A percentile compares a stretch with the other conserved stretches of the same genome.
Conservation (phyloP, 257 asterid genomes). For the Mentha longifolia region DNA sequence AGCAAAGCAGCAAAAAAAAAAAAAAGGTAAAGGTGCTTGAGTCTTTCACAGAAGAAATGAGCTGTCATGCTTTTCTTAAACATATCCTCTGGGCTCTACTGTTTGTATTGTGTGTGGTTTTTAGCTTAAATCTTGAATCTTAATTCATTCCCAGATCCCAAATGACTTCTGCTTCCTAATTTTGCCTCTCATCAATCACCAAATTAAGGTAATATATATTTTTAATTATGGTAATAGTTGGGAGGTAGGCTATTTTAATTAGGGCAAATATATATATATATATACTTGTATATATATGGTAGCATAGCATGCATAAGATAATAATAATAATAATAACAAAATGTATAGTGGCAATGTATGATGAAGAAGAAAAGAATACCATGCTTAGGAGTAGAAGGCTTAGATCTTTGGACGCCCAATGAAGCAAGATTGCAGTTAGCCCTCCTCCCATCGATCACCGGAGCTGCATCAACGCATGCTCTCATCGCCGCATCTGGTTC, state of each 20-base stretch:
- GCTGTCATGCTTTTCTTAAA: constrained; percentile 67
- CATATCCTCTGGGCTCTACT: constrained; percentile 30
- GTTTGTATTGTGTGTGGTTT: background rate
- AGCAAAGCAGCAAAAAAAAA: constrained; percentile 33
- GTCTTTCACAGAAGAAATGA: constrained; percentile 47
- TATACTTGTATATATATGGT: background rate
- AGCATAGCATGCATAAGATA: background rate
- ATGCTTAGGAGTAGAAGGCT: constrained; percentile 90
- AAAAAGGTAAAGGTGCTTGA: constrained; percentile 56
- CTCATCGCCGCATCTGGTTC: constrained; percentile 96
- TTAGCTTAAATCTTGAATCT: background rate
- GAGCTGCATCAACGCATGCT: constrained; percentile 92
- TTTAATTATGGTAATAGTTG: no score
- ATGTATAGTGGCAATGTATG: background rate
- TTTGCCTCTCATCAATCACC: no score
- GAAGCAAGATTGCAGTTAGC: constrained; percentile 99
- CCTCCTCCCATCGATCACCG: constrained; percentile 96
- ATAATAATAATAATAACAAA: background rate
- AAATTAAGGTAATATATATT: no score
- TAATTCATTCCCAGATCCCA: constrained; percentile 1
- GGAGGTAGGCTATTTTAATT: no score
- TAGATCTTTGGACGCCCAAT: constrained; percentile 92
- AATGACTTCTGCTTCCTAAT: background rate
- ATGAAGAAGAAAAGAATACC: constrained; percentile 36
- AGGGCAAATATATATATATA: no score